Evolutionary conservation across 176 grass and related monocot species (phyloP).

Genomic region (Carex parvula): DNA sequence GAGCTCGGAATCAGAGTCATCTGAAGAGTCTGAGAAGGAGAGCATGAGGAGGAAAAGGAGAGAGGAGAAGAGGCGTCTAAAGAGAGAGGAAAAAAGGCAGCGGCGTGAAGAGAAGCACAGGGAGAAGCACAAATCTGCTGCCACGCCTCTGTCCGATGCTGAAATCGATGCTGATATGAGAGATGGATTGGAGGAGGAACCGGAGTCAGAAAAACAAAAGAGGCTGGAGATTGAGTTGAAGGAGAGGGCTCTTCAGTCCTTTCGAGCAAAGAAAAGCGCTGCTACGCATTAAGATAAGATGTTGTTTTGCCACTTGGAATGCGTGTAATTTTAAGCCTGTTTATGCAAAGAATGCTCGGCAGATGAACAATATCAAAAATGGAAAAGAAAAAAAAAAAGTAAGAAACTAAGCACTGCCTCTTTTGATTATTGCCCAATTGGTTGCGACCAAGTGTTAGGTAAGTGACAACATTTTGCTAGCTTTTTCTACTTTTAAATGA

Average conservation of each 20-base stretch:
- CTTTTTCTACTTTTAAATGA: not conserved
- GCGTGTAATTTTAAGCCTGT: not conserved
- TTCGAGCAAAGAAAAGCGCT: conserved; percentile 63
- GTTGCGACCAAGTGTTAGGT: not conserved
- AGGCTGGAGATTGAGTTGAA: conserved; percentile 83
- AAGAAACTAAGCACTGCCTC: not conserved
- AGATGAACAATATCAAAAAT: not conserved
- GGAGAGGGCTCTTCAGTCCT: conserved; percentile 75
- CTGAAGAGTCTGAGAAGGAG: conserved; percentile 50
- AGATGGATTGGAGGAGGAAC: conserved; percentile 34
- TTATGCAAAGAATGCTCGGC: not conserved
- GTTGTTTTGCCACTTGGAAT: not conserved
- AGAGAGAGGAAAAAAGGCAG: conserved; percentile 75
- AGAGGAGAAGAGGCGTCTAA: conserved; percentile 55
- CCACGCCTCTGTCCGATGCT: conserved; percentile 30
- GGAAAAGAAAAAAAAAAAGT: not conserved
- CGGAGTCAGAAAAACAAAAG: conserved; percentile 47
- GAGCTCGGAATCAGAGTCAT: conserved; percentile 51
- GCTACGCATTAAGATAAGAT: conserved; percentile 45
- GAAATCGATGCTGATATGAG: conserved; percentile 41
- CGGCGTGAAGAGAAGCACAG: conserved; percentile 63
- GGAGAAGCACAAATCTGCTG: conserved; percentile 46
- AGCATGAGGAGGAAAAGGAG: conserved; percentile 61
- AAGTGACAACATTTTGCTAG: not conserved
- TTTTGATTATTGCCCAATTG: not conserved